A percentile compares a stretch with the other conserved stretches of the same genome.
phyloP scores from a whole-genome alignment of 306 rosid species.

The Malus fusca region DNA sequence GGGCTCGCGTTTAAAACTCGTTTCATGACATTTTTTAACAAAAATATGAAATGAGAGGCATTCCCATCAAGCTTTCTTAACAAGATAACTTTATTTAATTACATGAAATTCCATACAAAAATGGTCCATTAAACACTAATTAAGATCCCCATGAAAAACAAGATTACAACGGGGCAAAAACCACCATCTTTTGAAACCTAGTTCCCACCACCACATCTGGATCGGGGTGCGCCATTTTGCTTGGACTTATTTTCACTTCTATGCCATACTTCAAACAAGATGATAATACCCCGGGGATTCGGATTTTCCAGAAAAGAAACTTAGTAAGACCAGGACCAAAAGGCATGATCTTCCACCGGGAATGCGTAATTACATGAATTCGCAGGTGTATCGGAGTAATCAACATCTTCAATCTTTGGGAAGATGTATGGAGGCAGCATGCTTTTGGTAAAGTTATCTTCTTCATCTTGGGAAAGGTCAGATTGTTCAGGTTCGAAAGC shows the following conservation, averaged over 20 bases:
- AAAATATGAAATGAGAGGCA: not conserved
- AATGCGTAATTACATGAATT: slow-evolving; percentile 55
- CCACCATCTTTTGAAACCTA: slow-evolving; percentile 19
- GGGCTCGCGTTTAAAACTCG: not conserved
- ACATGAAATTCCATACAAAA: slow-evolving; percentile 4
- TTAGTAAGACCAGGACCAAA: slow-evolving; percentile 73
- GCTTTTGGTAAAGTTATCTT: slow-evolving; percentile 42
- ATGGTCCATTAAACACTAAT: not conserved
- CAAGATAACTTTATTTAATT: not conserved
- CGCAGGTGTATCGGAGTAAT: slow-evolving; percentile 53
- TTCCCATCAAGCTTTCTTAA: not conserved
- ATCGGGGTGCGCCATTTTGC: slow-evolving; percentile 14
- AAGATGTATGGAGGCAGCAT: slow-evolving; percentile 49
- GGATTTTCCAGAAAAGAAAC: not conserved
- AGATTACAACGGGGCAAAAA: slow-evolving; percentile 5
- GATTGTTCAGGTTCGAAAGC: slow-evolving; percentile 60
- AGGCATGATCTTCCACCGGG: slow-evolving; percentile 58
- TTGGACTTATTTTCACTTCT: slow-evolving; percentile 12
- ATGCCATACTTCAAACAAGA: slow-evolving; percentile 12
- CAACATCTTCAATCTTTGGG: slow-evolving; percentile 52
- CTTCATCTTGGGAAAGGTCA: slow-evolving; percentile 73
- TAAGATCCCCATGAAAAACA: not conserved
- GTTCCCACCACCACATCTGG: slow-evolving; percentile 11
- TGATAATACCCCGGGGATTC: slow-evolving; percentile 11
- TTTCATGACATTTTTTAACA: not conserved